Evolutionary conservation across 768 basidiomycete species (phyloP).

Genomic region (Boletus coccyginus): DNA sequence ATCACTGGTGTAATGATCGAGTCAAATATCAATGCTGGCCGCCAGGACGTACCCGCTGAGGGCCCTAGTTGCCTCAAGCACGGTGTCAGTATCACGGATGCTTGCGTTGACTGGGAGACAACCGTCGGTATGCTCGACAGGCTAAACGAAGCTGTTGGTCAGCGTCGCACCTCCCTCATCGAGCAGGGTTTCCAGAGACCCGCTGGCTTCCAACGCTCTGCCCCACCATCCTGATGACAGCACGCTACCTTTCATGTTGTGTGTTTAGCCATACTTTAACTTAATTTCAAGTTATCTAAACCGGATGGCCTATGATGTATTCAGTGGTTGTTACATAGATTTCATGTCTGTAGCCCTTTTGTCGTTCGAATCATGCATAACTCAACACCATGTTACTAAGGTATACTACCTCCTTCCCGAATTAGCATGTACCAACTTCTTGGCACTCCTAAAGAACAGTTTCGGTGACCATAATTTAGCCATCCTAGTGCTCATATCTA

Average conservation of each 20-base stretch:
- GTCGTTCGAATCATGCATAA: not conserved
- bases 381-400: no score
- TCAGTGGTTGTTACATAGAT: not conserved
- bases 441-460: no score
- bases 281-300: conserved; percentile 3
- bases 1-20: conserved; percentile 99
- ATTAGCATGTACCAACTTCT: no score
- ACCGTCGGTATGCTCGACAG: conserved; percentile 74
- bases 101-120: conserved; percentile 82
- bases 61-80: conserved; percentile 70
- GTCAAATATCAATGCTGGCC: conserved; percentile 86
- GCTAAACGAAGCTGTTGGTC: conserved; percentile 49
- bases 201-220: conserved; percentile 26
- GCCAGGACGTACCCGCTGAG: conserved; percentile 80
- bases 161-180: conserved; percentile 26
- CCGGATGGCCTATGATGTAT: no score
- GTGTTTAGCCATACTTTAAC: conserved; percentile 3
- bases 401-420: no score
- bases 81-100: conserved; percentile 89
- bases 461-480: no score
- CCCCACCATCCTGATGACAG: conserved; percentile 9
- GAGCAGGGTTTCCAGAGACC: conserved; percentile 24
- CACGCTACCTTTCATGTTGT: not conserved
- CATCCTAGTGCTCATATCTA: no score
- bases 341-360: not conserved